phyloP scores from a whole-genome alignment of 805 yeast genomes.

The Monosporozyma unispora region DNA sequence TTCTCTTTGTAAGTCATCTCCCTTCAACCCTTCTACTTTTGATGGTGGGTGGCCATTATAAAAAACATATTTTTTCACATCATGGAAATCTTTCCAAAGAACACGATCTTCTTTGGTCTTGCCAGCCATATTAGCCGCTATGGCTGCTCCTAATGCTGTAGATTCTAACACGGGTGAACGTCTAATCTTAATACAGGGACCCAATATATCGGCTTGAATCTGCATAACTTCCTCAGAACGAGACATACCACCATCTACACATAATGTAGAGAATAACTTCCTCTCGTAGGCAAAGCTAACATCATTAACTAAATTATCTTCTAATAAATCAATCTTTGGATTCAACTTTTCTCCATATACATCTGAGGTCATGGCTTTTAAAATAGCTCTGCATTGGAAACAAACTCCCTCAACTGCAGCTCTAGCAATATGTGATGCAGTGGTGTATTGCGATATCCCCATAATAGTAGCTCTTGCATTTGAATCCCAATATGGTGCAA shows the following conservation, averaged over 20 bases:
- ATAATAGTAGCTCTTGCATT: slow-evolving; percentile 87
- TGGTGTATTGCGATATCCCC: slow-evolving; percentile 88
- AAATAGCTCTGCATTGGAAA: slow-evolving; percentile 83
- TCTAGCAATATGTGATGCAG: slow-evolving; percentile 84
- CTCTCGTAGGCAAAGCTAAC: slow-evolving; percentile 31
- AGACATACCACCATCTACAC: slow-evolving; percentile 95
- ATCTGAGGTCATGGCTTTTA: slow-evolving; percentile 83
- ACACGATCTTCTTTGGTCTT: slow-evolving; percentile 43
- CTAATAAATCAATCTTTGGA: slow-evolving; percentile 8
- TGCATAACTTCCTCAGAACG: slow-evolving; percentile 86
- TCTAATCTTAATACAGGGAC: slow-evolving; percentile 73
- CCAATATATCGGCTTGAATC: slow-evolving; percentile 86
- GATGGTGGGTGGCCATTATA: slow-evolving; percentile 58
- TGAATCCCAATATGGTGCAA: slow-evolving; percentile 94
- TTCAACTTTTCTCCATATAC: slow-evolving; percentile 41
- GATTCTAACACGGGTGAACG: slow-evolving; percentile 82
- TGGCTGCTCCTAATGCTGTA: slow-evolving; percentile 93
- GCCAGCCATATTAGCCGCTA: slow-evolving; percentile 75
- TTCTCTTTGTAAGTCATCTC: slow-evolving; percentile 11
- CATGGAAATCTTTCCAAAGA: slow-evolving; percentile 69
- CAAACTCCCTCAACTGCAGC: slow-evolving; percentile 95
- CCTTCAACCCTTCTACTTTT: slow-evolving; percentile 7
- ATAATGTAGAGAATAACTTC: slow-evolving; percentile 45
- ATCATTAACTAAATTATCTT: not conserved
- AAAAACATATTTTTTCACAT: slow-evolving; percentile 81